phyloP scores from a whole-genome alignment of 495 filamentous ascomycete genomes.

The Endocarpon pusillum region DNA sequence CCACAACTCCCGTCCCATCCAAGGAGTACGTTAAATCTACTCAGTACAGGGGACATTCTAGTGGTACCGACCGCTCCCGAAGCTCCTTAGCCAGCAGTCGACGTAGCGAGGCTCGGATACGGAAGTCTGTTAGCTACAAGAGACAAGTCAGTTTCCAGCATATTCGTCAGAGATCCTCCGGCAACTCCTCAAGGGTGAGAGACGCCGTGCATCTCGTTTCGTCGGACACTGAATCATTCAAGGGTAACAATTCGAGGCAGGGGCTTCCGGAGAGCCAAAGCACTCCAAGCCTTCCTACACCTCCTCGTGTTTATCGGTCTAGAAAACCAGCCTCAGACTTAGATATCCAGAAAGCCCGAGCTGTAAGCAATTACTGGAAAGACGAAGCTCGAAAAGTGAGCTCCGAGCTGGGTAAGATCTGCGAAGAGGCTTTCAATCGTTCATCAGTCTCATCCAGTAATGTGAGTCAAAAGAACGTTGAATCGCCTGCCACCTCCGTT shows the following conservation, averaged over 20 bases:
- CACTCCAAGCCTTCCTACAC: neutral
- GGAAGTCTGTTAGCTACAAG: constrained; percentile 42
- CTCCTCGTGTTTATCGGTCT: neutral
- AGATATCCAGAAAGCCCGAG: constrained; percentile 23
- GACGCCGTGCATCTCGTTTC: neutral
- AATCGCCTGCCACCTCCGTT: constrained; percentile 35
- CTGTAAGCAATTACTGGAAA: constrained; percentile 32
- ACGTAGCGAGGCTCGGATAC: constrained; percentile 31
- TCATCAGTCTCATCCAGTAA: constrained; percentile 37
- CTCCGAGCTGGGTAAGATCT: constrained; percentile 46
- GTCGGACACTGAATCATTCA: neutral
- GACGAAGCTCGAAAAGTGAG: constrained; percentile 50
- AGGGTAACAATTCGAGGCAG: neutral
- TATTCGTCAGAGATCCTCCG: constrained; percentile 26
- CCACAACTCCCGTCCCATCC: no score
- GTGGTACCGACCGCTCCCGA: constrained; percentile 17
- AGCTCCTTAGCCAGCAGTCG: constrained; percentile 43
- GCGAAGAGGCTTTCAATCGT: constrained; percentile 69
- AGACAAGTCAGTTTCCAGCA: constrained; percentile 71
- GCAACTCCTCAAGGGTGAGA: no score
- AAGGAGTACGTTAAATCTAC: neutral
- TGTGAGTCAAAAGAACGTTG: constrained; percentile 22
- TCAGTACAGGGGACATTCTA: neutral
- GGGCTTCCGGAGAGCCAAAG: neutral
- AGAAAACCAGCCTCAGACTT: constrained; percentile 3